Evolutionary conservation across 2,329 filamentous ascomycete genomes (phyloP).

Genomic region (Epichloe uncinata): DNA sequence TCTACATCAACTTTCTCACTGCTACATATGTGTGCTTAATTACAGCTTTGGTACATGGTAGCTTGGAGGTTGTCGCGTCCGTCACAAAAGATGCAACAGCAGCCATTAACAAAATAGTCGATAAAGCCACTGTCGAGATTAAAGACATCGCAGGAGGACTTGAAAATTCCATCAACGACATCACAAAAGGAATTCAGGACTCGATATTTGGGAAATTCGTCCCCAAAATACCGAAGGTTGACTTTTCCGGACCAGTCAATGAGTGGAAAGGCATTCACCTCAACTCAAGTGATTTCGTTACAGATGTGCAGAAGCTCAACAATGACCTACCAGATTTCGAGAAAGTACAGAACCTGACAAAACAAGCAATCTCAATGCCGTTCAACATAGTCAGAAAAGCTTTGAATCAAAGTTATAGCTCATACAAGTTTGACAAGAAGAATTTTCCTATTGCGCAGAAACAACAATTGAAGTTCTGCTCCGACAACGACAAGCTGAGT

Average conservation of each 20-base stretch:
- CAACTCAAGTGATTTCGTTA: slow-evolving; percentile 50
- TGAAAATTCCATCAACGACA: slow-evolving; percentile 33
- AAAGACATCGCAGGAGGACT: slow-evolving; percentile 41
- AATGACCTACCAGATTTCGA: slow-evolving; percentile 69
- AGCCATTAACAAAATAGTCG: slow-evolving; percentile 35
- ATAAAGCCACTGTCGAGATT: slow-evolving; percentile 44
- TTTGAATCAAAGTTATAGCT: slow-evolving; percentile 57
- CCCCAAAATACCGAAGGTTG: slow-evolving; percentile 35
- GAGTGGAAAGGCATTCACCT: slow-evolving; percentile 59
- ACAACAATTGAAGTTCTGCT: slow-evolving; percentile 75
- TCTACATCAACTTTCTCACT: slow-evolving; percentile 83
- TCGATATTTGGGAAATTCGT: slow-evolving; percentile 37
- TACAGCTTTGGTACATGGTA: slow-evolving; percentile 68
- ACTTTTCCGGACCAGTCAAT: slow-evolving; percentile 52
- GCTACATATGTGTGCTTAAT: slow-evolving; percentile 85
- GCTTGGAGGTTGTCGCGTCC: slow-evolving; percentile 52
- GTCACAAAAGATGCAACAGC: slow-evolving; percentile 39
- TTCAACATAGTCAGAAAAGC: slow-evolving; percentile 67
- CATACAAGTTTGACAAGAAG: slow-evolving; percentile 64
- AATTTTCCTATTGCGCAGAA: slow-evolving; percentile 81
- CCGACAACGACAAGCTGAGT: slow-evolving; percentile 67
- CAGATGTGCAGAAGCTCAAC: slow-evolving; percentile 60
- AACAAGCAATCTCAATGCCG: slow-evolving; percentile 59
- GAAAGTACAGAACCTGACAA: slow-evolving; percentile 70
- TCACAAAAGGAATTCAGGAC: slow-evolving; percentile 29